Evolutionary conservation across 2,329 filamentous ascomycete genomes (phyloP), one percentile per base, ranked within the genome.

Genomic region (Scedosporium aurantiacum): DNA sequence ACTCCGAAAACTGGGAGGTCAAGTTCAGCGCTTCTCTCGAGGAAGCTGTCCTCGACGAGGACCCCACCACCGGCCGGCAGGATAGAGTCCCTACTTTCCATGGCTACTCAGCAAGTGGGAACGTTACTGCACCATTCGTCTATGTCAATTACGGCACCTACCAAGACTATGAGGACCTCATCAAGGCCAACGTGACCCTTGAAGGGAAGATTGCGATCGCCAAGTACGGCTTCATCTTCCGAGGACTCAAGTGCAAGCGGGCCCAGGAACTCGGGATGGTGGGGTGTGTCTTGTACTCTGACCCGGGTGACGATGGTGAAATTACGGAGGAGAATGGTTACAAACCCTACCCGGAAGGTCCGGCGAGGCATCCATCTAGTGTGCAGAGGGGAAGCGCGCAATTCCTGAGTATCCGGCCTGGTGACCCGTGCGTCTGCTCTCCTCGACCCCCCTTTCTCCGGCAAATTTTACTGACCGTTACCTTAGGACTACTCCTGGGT

Each of bases 131-230:
- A 2, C 83, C 85, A 14, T 94, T 90, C 66, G 89, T 96, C 37
- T 97, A 88, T 69, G 91, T 90, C 71, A 97, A 97, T 73, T 96
- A 94, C 69, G 93, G 92, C 60, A 94, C 89, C 0, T 95, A 87
- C 70, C 76, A 82, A 65, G 93, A 97, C 70, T 97, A 87, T 66
- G 88, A 94, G 67, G 91, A 96, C 65, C 79, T 97, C 14, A 69
- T 88, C 52, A 80, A 84, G 45, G 87, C 89, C 43, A 90, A 91
- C 65, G 75, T 97, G 62, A 85, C 82, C 62, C 76, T 97, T 47
- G 72, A 86, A 66, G 93, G 91, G 57, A 96, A 96, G 74, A 93
- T 97, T 66, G 91, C 90, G 1, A 77, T 97, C 64, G 87, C 83
- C 52, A 91, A 89, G 69, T 97, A 97, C 70, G 93, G 93, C 16